Conservation (phyloP, 1,139 yeast species). For the Yamadazyma oceani region DNA sequence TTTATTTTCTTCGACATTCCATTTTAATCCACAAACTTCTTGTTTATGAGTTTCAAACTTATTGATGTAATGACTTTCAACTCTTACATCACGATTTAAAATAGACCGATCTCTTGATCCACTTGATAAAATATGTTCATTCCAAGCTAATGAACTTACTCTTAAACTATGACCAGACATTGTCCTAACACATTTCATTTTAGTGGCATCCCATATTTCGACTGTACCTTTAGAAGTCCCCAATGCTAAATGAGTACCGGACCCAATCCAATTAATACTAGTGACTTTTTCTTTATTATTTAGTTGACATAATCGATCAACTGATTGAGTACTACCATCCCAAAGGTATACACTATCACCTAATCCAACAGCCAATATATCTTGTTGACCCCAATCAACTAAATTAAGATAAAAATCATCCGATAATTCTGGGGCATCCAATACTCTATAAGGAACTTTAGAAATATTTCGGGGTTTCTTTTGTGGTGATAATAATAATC, state of each 20-base stretch:
- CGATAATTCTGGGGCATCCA: constrained; percentile 94
- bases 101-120: constrained; percentile 88
- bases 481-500: constrained; percentile 75
- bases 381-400: constrained; percentile 95
- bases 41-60: constrained; percentile 78
- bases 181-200: constrained; percentile 77
- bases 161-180: constrained; percentile 90
- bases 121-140: constrained; percentile 80
- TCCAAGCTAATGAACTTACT: constrained; percentile 91
- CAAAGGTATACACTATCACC: constrained; percentile 87
- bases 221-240: constrained; percentile 88
- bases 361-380: constrained; percentile 84
- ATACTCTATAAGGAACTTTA: constrained; percentile 86
- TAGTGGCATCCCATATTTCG: constrained; percentile 95
- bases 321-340: constrained; percentile 87
- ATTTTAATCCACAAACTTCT: constrained; percentile 93
- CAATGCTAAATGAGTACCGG: constrained; percentile 91
- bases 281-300: constrained; percentile 67
- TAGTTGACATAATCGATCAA: constrained; percentile 74
- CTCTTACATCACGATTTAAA: constrained; percentile 87
- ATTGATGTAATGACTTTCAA: constrained; percentile 77
- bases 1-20: constrained; percentile 89
- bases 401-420: constrained; percentile 92
- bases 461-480: constrained; percentile 76
- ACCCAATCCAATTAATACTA: constrained; percentile 88